A percentile compares a stretch with the other conserved stretches of the same genome.
Evolutionary conservation across 2,329 filamentous ascomycete species (phyloP).

Genomic region (Penicillium sp.): DNA sequence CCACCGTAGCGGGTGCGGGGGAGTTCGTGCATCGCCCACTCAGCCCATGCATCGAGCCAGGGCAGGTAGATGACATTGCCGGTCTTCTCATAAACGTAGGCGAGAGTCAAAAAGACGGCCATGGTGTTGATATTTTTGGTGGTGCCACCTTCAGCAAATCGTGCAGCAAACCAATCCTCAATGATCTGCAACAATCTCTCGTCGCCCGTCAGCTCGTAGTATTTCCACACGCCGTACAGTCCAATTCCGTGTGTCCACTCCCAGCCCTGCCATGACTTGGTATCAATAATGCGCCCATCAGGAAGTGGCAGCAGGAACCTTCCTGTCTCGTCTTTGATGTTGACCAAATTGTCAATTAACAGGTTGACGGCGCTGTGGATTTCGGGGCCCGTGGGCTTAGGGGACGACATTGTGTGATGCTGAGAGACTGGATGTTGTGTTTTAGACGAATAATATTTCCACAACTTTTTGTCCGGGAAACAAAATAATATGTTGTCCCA

Average conservation of each 20-base stretch:
- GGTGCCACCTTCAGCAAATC: conserved; percentile 68
- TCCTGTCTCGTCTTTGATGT: conserved; percentile 73
- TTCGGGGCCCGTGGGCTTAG: conserved; percentile 30
- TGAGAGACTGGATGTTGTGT: background rate
- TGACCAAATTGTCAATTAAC: conserved; percentile 72
- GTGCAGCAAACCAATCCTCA: conserved; percentile 69
- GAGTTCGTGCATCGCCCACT: conserved; percentile 78
- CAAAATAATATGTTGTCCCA: background rate
- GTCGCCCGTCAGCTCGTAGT: conserved; percentile 70
- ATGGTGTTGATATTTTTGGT: conserved; percentile 88
- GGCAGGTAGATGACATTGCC: conserved; percentile 67
- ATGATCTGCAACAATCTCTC: conserved; percentile 63
- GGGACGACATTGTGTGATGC: conserved; percentile 18
- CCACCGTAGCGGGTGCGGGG: conserved; percentile 68
- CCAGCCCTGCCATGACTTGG: conserved; percentile 75
- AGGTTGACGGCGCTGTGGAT: conserved; percentile 60
- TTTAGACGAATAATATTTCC: background rate
- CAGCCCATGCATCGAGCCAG: conserved; percentile 78
- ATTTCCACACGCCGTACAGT: conserved; percentile 79
- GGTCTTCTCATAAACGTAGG: conserved; percentile 75
- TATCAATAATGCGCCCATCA: conserved; percentile 76
- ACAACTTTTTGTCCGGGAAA: background rate
- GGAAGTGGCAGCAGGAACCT: conserved; percentile 69
- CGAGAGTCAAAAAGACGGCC: conserved; percentile 73
- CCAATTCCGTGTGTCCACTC: conserved; percentile 81